A percentile compares a stretch with the other conserved stretches of the same genome.
These are phyloP conservation scores for Echeveria elegans DNA, from an alignment of 164 flowering plant genomes.

Conservation along the genomic window DNA sequence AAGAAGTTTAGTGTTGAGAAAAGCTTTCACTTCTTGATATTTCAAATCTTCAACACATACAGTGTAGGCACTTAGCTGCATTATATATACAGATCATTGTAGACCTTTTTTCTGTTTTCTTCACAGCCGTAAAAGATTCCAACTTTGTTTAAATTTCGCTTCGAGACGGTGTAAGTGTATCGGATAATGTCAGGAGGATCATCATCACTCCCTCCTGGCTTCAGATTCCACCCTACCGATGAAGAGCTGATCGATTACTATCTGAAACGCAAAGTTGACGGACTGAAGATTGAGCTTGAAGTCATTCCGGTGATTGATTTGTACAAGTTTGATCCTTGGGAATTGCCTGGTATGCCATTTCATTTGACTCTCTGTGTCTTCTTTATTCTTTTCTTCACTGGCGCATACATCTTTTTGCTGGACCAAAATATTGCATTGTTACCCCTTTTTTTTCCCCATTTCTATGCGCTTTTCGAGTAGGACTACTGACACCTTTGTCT, in stretches of 20 bases:
- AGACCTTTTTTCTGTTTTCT: slow-evolving; percentile 9
- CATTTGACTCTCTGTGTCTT: not conserved
- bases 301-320: slow-evolving; percentile 75
- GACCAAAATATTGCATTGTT: slow-evolving; percentile 13
- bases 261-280: slow-evolving; percentile 70
- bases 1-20: slow-evolving; percentile 46
- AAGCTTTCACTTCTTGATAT: slow-evolving; percentile 81
- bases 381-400: slow-evolving; percentile 18
- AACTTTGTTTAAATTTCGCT: not conserved
- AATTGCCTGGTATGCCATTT: slow-evolving; percentile 61
- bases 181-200: slow-evolving; percentile 49
- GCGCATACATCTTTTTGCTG: slow-evolving; percentile 18
- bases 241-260: slow-evolving; percentile 76
- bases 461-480: slow-evolving; percentile 6
- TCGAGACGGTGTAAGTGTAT: slow-evolving; percentile 5
- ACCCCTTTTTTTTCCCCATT: not conserved
- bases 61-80: slow-evolving; percentile 39
- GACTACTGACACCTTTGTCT: slow-evolving; percentile 2
- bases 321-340: slow-evolving; percentile 94
- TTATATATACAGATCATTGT: not conserved
- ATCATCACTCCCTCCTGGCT: slow-evolving; percentile 62
- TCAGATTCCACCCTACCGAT: slow-evolving; percentile 88
- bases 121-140: not conserved
- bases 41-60: slow-evolving; percentile 67
- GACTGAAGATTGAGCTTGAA: slow-evolving; percentile 79